Conservation (phyloP, 1,284 basidiomycete species). For the Ustilago shanxiensis region DNA sequence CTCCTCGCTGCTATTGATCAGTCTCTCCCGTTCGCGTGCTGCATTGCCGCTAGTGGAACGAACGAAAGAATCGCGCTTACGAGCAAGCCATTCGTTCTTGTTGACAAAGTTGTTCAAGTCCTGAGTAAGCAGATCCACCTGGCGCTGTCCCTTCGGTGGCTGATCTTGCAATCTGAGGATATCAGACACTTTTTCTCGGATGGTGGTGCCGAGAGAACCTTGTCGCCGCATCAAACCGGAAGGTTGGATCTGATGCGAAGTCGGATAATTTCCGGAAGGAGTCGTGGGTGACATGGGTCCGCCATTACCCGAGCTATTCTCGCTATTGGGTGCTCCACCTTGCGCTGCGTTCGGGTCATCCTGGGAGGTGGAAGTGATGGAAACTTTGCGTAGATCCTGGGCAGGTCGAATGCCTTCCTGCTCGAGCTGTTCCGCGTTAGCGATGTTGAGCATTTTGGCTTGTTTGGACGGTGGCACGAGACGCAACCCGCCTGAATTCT, state of each 20-base stretch:
- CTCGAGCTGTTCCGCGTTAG: conserved; percentile 30
- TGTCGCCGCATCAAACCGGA: conserved; percentile 39
- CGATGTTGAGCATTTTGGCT: conserved; percentile 38
- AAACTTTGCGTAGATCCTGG: conserved; percentile 33
- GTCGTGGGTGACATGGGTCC: conserved; percentile 31
- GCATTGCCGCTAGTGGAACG: conserved; percentile 14
- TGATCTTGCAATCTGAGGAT: conserved; percentile 49
- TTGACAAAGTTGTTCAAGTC: conserved; percentile 53
- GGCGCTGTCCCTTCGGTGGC: conserved; percentile 49
- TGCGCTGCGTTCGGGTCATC: conserved; percentile 8
- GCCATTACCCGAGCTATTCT: conserved; percentile 27
- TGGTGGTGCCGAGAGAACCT: conserved; percentile 37
- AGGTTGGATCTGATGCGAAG: conserved; percentile 14
- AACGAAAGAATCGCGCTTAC: conserved; percentile 41
- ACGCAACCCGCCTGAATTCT: conserved; percentile 57
- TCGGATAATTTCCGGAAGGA: conserved; percentile 28
- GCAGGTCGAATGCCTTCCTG: conserved; percentile 45
- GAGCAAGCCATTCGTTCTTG: conserved; percentile 56
- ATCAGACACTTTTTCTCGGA: conserved; percentile 52
- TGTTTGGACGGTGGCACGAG: conserved; percentile 58
- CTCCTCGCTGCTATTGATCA: conserved; percentile 10
- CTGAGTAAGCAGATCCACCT: conserved; percentile 52
- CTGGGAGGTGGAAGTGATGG: background rate
- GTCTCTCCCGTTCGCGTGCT: conserved; percentile 18
- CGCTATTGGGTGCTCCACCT: conserved; percentile 4